Evolutionary conservation across 139 green algal species (phyloP), one percentile per base, ranked within the genome.

Genomic region (Asterochloris sp.): DNA sequence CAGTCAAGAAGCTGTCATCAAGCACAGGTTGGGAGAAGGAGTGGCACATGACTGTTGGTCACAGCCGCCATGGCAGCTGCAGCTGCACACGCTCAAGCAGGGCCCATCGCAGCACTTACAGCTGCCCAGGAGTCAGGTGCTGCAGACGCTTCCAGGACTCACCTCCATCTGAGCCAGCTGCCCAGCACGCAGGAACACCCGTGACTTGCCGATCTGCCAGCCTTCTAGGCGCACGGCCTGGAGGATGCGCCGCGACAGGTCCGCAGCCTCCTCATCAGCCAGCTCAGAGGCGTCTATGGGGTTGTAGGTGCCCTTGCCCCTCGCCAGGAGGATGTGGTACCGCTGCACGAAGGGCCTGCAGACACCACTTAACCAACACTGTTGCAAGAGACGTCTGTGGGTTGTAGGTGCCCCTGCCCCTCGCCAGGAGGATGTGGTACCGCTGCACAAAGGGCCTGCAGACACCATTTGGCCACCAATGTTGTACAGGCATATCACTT

Each of bases 141-240:
- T n/a, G 15, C 26, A 13, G 28, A 63, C 17, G 62, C 64, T 68
- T 21, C 15, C 17, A 83, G 26, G 0, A 26, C 80, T 17, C 68
- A 89, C 86, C 84, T 93, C 90, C 62, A 93, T 85, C 68, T 87
- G 81, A 0, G 88, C 90, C 28, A 91, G 87, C 83, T 93, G 89
- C 38, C 89, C 89, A 10, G 86, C 86, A 15, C 89, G 87, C 63
- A 97, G 84, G 79, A 97, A 97, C 4, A 96, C 91, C 73, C 93
- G 91, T 14, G 88, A 94, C 81, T 89, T 89, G 54, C 94, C 94
- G 24, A 97, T 88, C 87, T 97, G 92, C 85, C 87, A 95, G 19
- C 85, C 87, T 21, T 84, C 75, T 29, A 92, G 60, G 29, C 69
- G 60, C 26, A 73, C 74, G 24, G 73, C 83, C 74, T 83, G 78